Percentiles rank a stretch among this genome's conserved stretches.
phyloP scores from a whole-genome alignment of 345 rosid genomes.

The Abelmoschus esculentus region DNA sequence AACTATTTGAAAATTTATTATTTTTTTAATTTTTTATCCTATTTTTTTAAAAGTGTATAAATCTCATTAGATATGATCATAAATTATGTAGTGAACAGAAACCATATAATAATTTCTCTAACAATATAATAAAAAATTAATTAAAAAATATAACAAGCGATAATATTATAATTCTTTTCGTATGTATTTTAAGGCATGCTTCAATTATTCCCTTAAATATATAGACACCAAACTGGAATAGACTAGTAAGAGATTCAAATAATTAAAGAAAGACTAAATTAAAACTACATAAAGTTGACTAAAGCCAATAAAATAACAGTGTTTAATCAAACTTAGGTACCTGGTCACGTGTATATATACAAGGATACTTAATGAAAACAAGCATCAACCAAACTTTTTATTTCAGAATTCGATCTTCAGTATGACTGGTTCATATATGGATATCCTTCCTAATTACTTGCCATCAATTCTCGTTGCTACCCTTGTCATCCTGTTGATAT shows the following conservation, averaged over 20 bases:
- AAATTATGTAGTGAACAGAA: too few species aligned
- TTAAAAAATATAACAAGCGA: too few species aligned
- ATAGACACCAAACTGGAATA: not conserved
- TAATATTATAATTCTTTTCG: not conserved
- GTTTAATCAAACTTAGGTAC: not conserved
- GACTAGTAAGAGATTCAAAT: not conserved
- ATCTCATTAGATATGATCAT: too few species aligned
- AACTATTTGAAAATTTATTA: too few species aligned
- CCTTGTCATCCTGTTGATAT: conserved; percentile 5
- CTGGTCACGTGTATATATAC: not conserved
- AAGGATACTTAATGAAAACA: not conserved
- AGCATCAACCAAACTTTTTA: not conserved
- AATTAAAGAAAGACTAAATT: not conserved
- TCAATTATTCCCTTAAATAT: not conserved
- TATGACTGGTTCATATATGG: not conserved
- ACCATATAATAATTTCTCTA: too few species aligned
- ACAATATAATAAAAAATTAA: too few species aligned
- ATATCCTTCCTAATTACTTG: not conserved
- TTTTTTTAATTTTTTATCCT: too few species aligned
- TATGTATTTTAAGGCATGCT: not conserved
- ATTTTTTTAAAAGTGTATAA: too few species aligned
- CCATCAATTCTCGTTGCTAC: not conserved
- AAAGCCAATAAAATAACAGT: not conserved
- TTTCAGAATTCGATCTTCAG: not conserved
- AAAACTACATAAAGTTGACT: not conserved